Base-by-base conservation (phyloP, 257 asterid species). In the Galeopsis tetrahit region DNA sequence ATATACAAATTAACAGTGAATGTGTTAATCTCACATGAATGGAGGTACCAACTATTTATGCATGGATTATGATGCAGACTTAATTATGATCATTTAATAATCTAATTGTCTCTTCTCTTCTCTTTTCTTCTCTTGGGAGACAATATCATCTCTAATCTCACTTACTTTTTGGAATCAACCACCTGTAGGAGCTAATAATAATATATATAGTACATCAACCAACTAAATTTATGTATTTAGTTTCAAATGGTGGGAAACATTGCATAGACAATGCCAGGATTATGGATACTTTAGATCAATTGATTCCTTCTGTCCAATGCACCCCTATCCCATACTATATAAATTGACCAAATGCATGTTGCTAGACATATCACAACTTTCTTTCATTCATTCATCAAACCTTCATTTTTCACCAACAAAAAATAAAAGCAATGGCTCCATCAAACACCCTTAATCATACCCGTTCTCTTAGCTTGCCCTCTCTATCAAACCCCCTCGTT, bases 391-490 rank as follows among this genome's bases (percentile, higher is more conserved):
- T 48, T 46, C 31, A n/a, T 57, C 66, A 5, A 28, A 49, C 57
- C 53, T 35, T 68, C 57, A 39, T 8, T 55, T 46, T 72, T 48
- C 71, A 58, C 44, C 49, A 8, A 31, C 6, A 60, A 32, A 32
- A 13, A 62, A 46, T 49, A n/a, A 21, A 21, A 21, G 28, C 53
- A 77, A 82, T 82, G 87, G 81, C 84, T 69, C 52, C 76, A 68
- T 68, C 81, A 7, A 82, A 82, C 64, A 38, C 77, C 75, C 66
- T 35, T 32, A 77, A 73, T 15, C 84, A 82, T 60, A 76, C 79
- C 72, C 85, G 79, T 49, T 82, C 87, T 70, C 67, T 83, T 39
- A 85, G 87, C 73, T 80, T 85, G 15, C 87, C 87, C 44, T 73
- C 84, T 32, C 15, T 28, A 39, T 75, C 76, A 57, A 79, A 67